Percentiles rank a stretch among this genome's conserved stretches.
Evolutionary conservation across 306 rosid genomes (phyloP).

Genomic region (Purshia tridentata): DNA sequence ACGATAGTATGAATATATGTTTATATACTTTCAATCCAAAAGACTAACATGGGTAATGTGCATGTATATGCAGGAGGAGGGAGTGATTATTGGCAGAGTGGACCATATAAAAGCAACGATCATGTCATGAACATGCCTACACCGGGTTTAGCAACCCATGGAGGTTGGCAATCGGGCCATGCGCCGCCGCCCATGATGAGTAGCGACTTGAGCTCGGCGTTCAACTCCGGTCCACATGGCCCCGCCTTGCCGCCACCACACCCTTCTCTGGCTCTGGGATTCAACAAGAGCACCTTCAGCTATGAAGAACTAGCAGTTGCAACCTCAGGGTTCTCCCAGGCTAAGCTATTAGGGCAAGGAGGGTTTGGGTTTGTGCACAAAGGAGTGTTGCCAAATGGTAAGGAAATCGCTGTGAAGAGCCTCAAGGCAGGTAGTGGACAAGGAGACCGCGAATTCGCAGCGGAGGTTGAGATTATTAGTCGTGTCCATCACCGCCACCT

Average conservation of each 20-base stretch:
- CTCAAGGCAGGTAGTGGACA: constrained; percentile 61
- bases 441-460: constrained; percentile 76
- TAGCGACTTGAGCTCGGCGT: constrained; percentile 46
- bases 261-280: constrained; percentile 67
- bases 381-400: constrained; percentile 82
- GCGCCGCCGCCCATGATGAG: constrained; percentile 16
- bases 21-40: too few species aligned
- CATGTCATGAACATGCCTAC: constrained; percentile 15
- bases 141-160: not conserved
- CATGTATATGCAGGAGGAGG: not conserved
- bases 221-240: constrained; percentile 55
- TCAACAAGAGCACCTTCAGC: constrained; percentile 64
- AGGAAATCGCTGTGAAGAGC: constrained; percentile 82
- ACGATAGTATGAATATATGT: too few species aligned
- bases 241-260: constrained; percentile 69
- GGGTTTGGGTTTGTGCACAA: constrained; percentile 84
- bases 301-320: constrained; percentile 65
- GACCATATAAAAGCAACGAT: not conserved
- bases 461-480: constrained; percentile 81
- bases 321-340: constrained; percentile 52
- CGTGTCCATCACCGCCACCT: constrained; percentile 94
- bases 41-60: not conserved
- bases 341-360: constrained; percentile 68
- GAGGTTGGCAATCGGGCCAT: constrained; percentile 13
- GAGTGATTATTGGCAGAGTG: constrained; percentile 5